Percentiles rank a stretch among this genome's conserved stretches.
These are phyloP conservation scores for Serendipita vermifera DNA, from an alignment of 768 basidiomycete genomes.

Conservation along the genomic window DNA sequence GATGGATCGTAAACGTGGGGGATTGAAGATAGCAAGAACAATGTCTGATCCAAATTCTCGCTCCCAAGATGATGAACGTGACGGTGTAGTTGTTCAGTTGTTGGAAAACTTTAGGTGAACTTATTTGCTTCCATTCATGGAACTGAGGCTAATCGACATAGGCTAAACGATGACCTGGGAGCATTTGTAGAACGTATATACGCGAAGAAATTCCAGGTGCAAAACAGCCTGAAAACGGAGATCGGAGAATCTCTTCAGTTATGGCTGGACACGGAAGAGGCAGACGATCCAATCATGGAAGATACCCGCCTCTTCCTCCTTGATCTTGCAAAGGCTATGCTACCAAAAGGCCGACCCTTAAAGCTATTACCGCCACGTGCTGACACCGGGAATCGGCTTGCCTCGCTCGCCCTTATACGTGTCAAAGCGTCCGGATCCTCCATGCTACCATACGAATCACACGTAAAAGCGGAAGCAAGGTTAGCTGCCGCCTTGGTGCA, in stretches of 20 bases:
- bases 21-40: not conserved
- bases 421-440: constrained; percentile 25
- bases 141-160: constrained; percentile 15
- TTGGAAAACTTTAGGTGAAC: constrained; percentile 39
- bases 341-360: constrained; percentile 27
- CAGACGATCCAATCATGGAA: constrained; percentile 18
- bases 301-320: constrained; percentile 29
- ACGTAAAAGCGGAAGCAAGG: constrained; percentile 36
- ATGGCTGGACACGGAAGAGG: constrained; percentile 19
- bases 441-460: constrained; percentile 33
- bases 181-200: constrained; percentile 43
- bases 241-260: constrained; percentile 28
- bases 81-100: constrained; percentile 33
- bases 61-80: not conserved
- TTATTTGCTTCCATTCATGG: not conserved
- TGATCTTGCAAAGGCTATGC: constrained; percentile 35
- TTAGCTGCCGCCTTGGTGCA: constrained; percentile 33
- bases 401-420: constrained; percentile 34
- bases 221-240: constrained; percentile 33
- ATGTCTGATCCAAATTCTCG: not conserved
- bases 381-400: constrained; percentile 14
- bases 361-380: constrained; percentile 17
- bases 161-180: constrained; percentile 40
- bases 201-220: constrained; percentile 32
- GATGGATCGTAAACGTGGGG: not conserved